Evolutionary conservation across 202 grass and related monocot species (phyloP), one percentile per base, ranked within the genome.

Genomic region (Schoenoplectus tabernaemontani): DNA sequence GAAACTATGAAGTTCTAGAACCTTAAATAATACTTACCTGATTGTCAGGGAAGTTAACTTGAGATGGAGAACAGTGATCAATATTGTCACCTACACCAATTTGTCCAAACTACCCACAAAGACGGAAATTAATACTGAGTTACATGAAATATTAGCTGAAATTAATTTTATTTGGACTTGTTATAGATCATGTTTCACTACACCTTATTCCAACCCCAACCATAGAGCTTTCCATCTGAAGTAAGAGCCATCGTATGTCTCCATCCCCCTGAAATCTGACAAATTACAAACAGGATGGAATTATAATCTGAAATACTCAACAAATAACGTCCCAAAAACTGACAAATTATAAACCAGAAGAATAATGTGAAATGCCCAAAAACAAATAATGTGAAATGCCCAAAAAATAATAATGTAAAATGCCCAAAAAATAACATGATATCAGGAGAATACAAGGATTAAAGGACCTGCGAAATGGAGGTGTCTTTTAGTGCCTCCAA

Each of bases 181-280:
- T 62, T 1, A 1, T 5, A 12, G 70, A 32, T 58, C 50, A 74
- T 43, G 41, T 78, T 56, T 38, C 80, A 65, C 70, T 72, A 24
- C 69, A 95, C 96, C 92, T 99, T 99, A 82, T 99, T 99, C 96
- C 96, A 99, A 63, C 96, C 96, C 88, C 96, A 99, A 81, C 96
- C 96, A 59, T 92, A 99, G 81, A 99, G 96, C 67, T 88, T 99
- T 81, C 96, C 92, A 77, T 99, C 96, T 54, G 85, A 86, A 68
- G 91, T 93, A 80, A 99, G 90, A 33, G 96, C 96, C 96, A 93
- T 93, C 6, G 96, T 99, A 82, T 99, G 96, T 60, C 96, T 93
- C 96, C 96, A 99, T 57, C 96, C 96, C 78, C 96, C 96, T 69
- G 96, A 95, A 91, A 99, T 89, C 96, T 99, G 85, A 85, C 57